phyloP scores from a whole-genome alignment of 306 rosid genomes.

The Gillenia trifoliata region DNA sequence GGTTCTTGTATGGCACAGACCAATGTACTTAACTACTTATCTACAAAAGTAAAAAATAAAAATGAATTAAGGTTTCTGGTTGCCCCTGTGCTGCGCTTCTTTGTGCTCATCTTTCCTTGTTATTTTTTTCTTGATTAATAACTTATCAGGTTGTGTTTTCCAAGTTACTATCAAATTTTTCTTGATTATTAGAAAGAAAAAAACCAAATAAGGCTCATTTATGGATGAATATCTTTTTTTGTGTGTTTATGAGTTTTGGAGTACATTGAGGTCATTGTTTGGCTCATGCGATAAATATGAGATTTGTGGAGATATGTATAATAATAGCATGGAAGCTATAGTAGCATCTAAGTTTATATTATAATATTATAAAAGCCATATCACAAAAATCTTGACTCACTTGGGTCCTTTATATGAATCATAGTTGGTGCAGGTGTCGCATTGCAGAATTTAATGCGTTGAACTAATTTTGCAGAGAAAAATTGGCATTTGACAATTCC shows the following conservation, averaged over 20 bases:
- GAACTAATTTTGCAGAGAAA: conserved; percentile 61
- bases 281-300: background rate
- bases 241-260: background rate
- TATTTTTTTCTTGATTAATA: background rate
- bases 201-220: background rate
- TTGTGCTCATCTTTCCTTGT: background rate
- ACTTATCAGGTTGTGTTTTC: background rate
- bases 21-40: background rate
- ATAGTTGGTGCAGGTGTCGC: background rate
- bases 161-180: background rate
- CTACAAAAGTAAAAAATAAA: background rate
- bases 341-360: background rate
- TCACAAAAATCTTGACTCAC: background rate
- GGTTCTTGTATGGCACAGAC: background rate
- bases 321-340: background rate
- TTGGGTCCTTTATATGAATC: background rate
- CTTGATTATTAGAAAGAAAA: background rate
- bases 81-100: background rate
- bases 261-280: background rate
- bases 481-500: conserved; percentile 82
- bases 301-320: background rate
- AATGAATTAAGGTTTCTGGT: background rate
- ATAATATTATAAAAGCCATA: background rate
- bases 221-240: background rate
- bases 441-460: conserved; percentile 10